phyloP scores from a whole-genome alignment of 73 alveolate genomes.

The Tetrahymena thermophila region DNA sequence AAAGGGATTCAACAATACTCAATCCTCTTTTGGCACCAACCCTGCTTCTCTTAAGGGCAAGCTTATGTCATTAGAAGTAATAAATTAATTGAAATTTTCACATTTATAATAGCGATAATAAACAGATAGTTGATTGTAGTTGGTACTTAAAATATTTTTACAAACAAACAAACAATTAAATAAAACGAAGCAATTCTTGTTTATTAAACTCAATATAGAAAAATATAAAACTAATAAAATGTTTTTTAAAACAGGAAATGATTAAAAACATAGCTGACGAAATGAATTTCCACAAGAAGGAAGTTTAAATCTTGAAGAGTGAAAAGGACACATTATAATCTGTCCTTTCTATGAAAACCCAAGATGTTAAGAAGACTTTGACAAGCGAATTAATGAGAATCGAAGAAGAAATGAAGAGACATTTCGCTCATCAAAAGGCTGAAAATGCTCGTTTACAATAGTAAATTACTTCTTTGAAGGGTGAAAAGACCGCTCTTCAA shows the following conservation, averaged over 20 bases:
- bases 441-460: constrained; percentile 73
- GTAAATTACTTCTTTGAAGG: constrained; percentile 73
- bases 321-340: constrained; percentile 92
- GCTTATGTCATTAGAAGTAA: constrained; percentile 45
- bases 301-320: constrained; percentile 77
- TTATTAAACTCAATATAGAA: not conserved
- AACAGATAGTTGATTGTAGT: not conserved
- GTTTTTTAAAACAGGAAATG: constrained; percentile 51
- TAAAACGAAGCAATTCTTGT: too few species aligned
- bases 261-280: constrained; percentile 83
- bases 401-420: constrained; percentile 93
- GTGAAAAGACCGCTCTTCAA: constrained; percentile 78
- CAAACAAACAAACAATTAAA: not conserved
- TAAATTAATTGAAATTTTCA: not conserved
- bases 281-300: constrained; percentile 90
- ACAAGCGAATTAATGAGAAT: constrained; percentile 90
- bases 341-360: constrained; percentile 90
- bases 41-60: constrained; percentile 71
- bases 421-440: constrained; percentile 64
- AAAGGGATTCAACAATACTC: not conserved
- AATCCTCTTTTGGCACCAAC: constrained; percentile 18
- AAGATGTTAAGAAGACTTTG: constrained; percentile 90
- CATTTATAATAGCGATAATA: not conserved
- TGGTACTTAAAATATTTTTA: not conserved
- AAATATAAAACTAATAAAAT: not conserved